A percentile compares a stretch with the other conserved stretches of the same genome.
These are phyloP conservation scores for Rhodomyrtus psidioides DNA, from an alignment of 441 rosid species.

Conservation along the genomic window DNA sequence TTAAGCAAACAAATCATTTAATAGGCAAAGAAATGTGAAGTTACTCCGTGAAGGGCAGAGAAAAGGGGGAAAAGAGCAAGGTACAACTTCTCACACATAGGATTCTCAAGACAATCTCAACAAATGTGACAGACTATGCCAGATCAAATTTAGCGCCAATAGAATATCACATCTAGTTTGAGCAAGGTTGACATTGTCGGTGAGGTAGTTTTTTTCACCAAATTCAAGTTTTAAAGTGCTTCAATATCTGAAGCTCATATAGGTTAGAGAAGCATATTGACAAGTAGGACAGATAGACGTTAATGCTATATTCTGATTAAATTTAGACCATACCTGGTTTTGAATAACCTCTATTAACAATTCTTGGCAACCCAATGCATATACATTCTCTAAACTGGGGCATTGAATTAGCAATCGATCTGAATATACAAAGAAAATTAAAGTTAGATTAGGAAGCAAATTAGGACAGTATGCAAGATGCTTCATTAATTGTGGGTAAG, in stretches of 20 bases:
- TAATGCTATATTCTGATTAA: not conserved
- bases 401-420: slow-evolving; percentile 82
- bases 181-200: not conserved
- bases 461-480: not conserved
- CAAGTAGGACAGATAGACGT: not conserved
- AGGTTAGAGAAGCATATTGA: not conserved
- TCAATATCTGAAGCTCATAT: not conserved
- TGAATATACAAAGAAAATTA: slow-evolving; percentile 7
- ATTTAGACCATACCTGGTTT: slow-evolving; percentile 52
- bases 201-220: not conserved
- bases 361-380: slow-evolving; percentile 72
- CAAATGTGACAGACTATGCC: not conserved
- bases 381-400: slow-evolving; percentile 64
- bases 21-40: not conserved
- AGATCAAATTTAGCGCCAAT: not conserved
- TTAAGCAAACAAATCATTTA: not conserved
- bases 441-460: not conserved
- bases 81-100: not conserved
- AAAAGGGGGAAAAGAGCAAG: not conserved
- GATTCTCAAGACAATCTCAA: not conserved
- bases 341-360: slow-evolving; percentile 49
- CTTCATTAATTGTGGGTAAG: not conserved
- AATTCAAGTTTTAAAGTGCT: not conserved
- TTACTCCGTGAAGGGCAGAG: not conserved
- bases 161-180: not conserved